Evolutionary conservation across 495 filamentous ascomycete species (phyloP).

Genomic region (Penicillium samsonianum): DNA sequence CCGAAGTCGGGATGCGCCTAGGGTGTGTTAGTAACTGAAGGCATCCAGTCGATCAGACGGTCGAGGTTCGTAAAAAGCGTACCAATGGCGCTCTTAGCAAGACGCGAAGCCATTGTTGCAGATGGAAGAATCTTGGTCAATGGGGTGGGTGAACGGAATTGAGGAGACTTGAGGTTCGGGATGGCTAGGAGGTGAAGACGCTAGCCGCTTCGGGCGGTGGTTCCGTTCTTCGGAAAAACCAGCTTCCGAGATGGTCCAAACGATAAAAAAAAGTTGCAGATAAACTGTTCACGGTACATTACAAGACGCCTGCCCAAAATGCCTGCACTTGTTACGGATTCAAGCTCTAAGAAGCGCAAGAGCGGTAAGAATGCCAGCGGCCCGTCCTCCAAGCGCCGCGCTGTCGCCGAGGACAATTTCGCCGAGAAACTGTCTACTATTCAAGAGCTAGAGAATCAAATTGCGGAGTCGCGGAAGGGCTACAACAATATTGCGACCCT

Average conservation of each 20-base stretch:
- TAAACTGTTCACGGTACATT: slow-evolving; percentile 5
- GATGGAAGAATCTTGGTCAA: slow-evolving; percentile 38
- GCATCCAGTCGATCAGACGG: slow-evolving; percentile 12
- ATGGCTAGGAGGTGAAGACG: slow-evolving; percentile 86
- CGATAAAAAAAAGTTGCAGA: slow-evolving; percentile 33
- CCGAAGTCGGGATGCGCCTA: slow-evolving; percentile 89
- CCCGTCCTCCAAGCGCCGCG: slow-evolving; percentile 49
- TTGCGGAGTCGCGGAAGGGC: slow-evolving; percentile 79
- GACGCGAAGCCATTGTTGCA: slow-evolving; percentile 88
- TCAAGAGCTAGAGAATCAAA: slow-evolving; percentile 69
- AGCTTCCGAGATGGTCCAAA: slow-evolving; percentile 37
- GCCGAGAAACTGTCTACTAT: slow-evolving; percentile 60
- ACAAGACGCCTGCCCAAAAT: slow-evolving; percentile 27
- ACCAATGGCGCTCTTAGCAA: slow-evolving; percentile 91
- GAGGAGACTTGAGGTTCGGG: slow-evolving; percentile 50
- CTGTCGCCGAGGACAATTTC: slow-evolving; percentile 41
- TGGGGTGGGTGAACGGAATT: slow-evolving; percentile 47
- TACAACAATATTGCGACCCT: slow-evolving; percentile 90
- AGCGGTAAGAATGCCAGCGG: slow-evolving; percentile 37
- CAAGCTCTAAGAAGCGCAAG: slow-evolving; percentile 47
- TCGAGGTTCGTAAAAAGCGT: slow-evolving; percentile 41
- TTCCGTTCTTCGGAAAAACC: slow-evolving; percentile 53
- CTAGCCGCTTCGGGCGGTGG: slow-evolving; percentile 70
- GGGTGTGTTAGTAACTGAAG: slow-evolving; percentile 31
- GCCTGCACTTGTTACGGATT: slow-evolving; percentile 29